These are phyloP conservation scores for Russula sp. DNA, from an alignment of 768 basidiomycete genomes.

Conservation along the genomic window DNA sequence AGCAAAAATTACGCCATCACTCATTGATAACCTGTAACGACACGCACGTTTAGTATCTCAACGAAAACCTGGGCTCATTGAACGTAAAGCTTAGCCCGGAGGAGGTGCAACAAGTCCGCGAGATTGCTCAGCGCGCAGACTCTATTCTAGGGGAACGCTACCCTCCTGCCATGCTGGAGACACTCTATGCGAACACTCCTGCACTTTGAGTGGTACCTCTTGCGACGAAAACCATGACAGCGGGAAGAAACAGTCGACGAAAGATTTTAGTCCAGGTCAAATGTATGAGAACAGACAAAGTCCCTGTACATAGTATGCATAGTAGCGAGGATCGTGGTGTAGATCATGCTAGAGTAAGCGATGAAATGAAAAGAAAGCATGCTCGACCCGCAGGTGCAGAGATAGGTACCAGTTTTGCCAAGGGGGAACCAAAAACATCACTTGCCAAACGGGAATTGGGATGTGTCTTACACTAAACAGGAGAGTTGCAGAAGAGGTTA, in stretches of 20 bases:
- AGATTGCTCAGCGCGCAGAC: conserved; percentile 12
- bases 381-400: background rate
- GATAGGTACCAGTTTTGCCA: no score
- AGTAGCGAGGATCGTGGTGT: background rate
- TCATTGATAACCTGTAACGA: background rate
- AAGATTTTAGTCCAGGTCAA: background rate
- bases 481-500: no score
- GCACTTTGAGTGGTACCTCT: background rate
- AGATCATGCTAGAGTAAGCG: no score
- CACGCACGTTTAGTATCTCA: background rate
- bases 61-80: conserved; percentile 13
- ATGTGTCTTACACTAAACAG: no score
- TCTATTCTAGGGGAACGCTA: conserved; percentile 12
- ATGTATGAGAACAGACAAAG: background rate
- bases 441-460: no score
- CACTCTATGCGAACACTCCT: conserved; percentile 6
- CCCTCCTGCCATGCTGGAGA: conserved; percentile 1
- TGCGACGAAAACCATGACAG: background rate
- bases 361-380: no score
- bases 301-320: background rate
- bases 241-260: background rate
- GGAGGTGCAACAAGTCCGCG: conserved; percentile 11
- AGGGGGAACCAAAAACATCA: no score
- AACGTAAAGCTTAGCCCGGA: conserved; percentile 12
- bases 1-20: no score